Conservation (phyloP, 2,329 filamentous ascomycete species). For the Fusarium chlamydosporum region DNA sequence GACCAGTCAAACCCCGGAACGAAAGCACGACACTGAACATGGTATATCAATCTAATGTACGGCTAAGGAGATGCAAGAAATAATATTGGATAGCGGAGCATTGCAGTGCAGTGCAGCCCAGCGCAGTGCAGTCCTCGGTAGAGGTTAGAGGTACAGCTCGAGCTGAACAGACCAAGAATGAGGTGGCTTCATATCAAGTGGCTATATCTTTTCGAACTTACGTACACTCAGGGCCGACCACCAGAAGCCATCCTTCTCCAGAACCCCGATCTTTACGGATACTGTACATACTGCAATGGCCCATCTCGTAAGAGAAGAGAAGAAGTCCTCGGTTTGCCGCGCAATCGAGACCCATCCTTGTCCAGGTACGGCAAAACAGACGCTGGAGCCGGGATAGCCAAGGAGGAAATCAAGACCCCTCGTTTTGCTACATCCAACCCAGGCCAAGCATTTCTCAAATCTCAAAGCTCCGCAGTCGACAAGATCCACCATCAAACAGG, state of each 20-base stretch:
- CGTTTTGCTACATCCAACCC: slow-evolving; percentile 28
- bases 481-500: slow-evolving; percentile 47
- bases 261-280: neutral
- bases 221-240: neutral
- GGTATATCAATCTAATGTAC: slow-evolving; percentile 32
- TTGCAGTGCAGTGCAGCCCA: slow-evolving; percentile 1
- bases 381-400: slow-evolving; percentile 43
- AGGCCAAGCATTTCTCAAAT: slow-evolving; percentile 41
- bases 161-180: slow-evolving; percentile 4
- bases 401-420: slow-evolving; percentile 43
- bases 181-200: slow-evolving; percentile 36
- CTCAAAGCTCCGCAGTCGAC: slow-evolving; percentile 41
- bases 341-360: slow-evolving; percentile 21
- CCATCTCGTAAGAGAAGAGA: slow-evolving; percentile 8
- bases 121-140: slow-evolving; percentile 1
- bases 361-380: slow-evolving; percentile 39
- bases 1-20: slow-evolving; percentile 41
- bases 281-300: neutral
- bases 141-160: neutral
- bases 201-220: slow-evolving; percentile 25
- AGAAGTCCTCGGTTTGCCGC: slow-evolving; percentile 18
- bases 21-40: slow-evolving; percentile 38
- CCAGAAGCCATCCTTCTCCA: neutral
- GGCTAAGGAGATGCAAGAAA: slow-evolving; percentile 37
- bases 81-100: slow-evolving; percentile 26